These are phyloP conservation scores for Aureobasidium musti DNA, from an alignment of 2,329 filamentous ascomycete genomes.

Conservation along the genomic window DNA sequence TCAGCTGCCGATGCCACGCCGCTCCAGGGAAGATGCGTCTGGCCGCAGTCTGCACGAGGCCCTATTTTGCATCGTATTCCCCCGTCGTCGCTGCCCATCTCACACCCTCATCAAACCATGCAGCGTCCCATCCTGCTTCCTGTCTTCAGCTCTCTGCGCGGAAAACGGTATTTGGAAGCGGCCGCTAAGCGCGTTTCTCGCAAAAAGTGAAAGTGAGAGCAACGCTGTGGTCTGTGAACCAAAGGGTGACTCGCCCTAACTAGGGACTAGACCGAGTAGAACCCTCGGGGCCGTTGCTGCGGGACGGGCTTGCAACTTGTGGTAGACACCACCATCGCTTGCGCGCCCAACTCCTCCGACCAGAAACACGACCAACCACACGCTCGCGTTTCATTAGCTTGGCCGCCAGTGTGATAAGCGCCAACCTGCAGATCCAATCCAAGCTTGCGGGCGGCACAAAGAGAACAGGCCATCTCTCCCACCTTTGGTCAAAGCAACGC, in stretches of 20 bases:
- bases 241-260: slow-evolving; percentile 24
- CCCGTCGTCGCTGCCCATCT: slow-evolving; percentile 13
- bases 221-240: slow-evolving; percentile 24
- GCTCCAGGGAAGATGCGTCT: slow-evolving; percentile 16
- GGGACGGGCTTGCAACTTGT: slow-evolving; percentile 23
- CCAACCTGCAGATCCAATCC: slow-evolving; percentile 28
- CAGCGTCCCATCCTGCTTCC: neutral
- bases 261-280: slow-evolving; percentile 23
- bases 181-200: slow-evolving; percentile 29
- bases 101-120: slow-evolving; percentile 26
- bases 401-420: slow-evolving; percentile 26
- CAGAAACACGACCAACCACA: slow-evolving; percentile 16
- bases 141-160: slow-evolving; percentile 23
- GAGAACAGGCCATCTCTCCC: slow-evolving; percentile 18
- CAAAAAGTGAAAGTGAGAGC: slow-evolving; percentile 20
- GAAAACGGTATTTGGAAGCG: slow-evolving; percentile 30
- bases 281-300: slow-evolving; percentile 28
- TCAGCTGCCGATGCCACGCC: slow-evolving; percentile 16
- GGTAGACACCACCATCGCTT: slow-evolving; percentile 29
- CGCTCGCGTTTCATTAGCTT: slow-evolving; percentile 25
- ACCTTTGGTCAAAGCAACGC: slow-evolving; percentile 11
- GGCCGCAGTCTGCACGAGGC: slow-evolving; percentile 25
- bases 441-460: slow-evolving; percentile 27
- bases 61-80: neutral
- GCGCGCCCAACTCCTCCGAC: slow-evolving; percentile 26